These are phyloP conservation scores for Elsinoe fawcettii DNA, from an alignment of 2,329 filamentous ascomycete genomes.

Conservation along the genomic window DNA sequence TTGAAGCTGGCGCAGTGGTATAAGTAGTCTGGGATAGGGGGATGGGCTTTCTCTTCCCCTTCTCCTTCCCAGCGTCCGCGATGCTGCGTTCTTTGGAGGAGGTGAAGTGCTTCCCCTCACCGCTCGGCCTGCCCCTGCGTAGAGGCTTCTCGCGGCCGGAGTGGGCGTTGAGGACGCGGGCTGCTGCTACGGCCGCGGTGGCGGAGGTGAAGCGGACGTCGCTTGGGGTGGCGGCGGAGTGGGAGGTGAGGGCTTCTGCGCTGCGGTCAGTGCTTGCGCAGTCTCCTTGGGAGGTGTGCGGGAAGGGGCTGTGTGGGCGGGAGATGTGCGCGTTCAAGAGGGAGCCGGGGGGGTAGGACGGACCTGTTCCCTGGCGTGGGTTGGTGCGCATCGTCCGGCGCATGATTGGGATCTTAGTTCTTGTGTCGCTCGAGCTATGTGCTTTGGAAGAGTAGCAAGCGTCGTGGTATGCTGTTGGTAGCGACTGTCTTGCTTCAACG, in stretches of 20 bases:
- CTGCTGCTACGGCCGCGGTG: conserved; percentile 4
- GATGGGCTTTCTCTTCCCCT: not conserved
- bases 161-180: not conserved
- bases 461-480: not conserved
- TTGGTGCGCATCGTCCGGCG: conserved; percentile 8
- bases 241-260: not conserved
- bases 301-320: not conserved
- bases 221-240: not conserved
- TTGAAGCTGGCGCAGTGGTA: not conserved
- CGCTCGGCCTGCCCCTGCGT: not conserved
- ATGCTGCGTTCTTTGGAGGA: not conserved
- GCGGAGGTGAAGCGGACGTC: conserved; percentile 9
- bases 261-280: conserved; percentile 4
- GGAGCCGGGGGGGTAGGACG: conserved; percentile 1
- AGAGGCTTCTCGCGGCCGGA: not conserved
- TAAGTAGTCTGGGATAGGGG: not conserved
- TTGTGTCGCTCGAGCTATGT: not conserved
- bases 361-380: not conserved
- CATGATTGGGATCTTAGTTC: not conserved
- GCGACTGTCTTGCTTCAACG: not conserved
- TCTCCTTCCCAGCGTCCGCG: not conserved
- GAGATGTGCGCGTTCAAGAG: not conserved
- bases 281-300: not conserved
- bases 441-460: not conserved
- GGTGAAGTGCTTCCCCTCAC: not conserved